Evolutionary conservation across 768 basidiomycete genomes (phyloP), one percentile per base, ranked within the genome.

Genomic region (Roridomyces roridus): DNA sequence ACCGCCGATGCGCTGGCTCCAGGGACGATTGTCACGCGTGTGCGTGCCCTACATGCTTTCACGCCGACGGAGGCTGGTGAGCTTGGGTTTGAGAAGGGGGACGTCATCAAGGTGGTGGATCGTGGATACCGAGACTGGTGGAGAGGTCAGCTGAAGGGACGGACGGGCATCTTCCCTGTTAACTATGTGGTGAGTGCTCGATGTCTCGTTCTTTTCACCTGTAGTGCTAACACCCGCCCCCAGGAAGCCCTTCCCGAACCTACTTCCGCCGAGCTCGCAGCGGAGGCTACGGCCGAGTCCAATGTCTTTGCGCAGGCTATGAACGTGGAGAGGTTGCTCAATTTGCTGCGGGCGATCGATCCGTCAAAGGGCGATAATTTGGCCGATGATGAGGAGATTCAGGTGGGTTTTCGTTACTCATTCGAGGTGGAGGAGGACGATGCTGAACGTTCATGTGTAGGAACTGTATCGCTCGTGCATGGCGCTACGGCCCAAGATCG

Each of bases 51-150:
- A 59, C 95, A 96, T 67, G 84, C 88, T 0, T 98, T 98, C 63
- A 86, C 91, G 44, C 89, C 94, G 0, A 87, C 89, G 0, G 93
- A 96, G 65, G 82, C 88, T 0, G 95, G 94, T 11, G 96, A 98
- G 69, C 81, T 98, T 2, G 87, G 88, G 1, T 96, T 98, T 67
- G 89, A 93, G 46, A 90, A 89, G 62, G 96, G 95, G 2, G 96
- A 97, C 62, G 79, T 96, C 42, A 94, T 98, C 77, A 94, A 94
- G 67, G 57, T 59, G 41, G 87, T 98, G 21, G 94, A 97, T 70
- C 85, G 94, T 23, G 90, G 89, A 21, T 96, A 96, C 72, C 90
- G 92, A 65, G 94, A 97, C 68, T 98, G 96, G 96, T 98, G 95
- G 94, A 76, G 93, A 21, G 96, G 96, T 1, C 94, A 97, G 64